Conservation (phyloP, 225 moss, liverwort and hornwort genomes). For the Marchantia paleacea region DNA sequence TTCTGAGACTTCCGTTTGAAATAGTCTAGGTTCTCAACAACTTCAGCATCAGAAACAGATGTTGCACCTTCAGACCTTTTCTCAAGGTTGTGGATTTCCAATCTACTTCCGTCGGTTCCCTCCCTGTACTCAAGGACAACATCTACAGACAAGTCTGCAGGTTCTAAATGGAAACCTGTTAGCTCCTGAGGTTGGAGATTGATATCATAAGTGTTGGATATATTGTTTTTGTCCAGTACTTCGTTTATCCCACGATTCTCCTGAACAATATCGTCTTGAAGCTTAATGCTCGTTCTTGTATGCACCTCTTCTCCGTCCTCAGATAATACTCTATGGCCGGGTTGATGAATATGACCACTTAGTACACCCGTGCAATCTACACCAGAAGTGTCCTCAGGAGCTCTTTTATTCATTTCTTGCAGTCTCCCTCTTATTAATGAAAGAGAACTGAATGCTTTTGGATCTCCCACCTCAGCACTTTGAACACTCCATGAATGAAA, state of each 20-base stretch:
- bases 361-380: not conserved
- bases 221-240: too few species aligned
- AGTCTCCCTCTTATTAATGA: not conserved
- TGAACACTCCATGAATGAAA: slow-evolving; percentile 7
- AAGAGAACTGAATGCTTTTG: not conserved
- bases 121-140: not conserved
- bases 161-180: not conserved
- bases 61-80: not conserved
- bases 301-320: not conserved
- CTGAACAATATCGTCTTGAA: not conserved
- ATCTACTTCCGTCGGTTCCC: not conserved
- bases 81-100: too few species aligned
- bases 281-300: not conserved
- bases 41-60: not conserved
- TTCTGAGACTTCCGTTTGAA: not conserved
- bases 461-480: not conserved
- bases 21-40: not conserved
- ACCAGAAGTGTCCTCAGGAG: not conserved
- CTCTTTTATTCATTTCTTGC: not conserved
- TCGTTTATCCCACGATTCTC: too few species aligned
- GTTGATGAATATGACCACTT: not conserved
- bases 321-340: not conserved
- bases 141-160: not conserved
- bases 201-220: not conserved
- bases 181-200: not conserved